Evolutionary conservation across 2,329 filamentous ascomycete species (phyloP).

Genomic region (Aureobasidium sp.): DNA sequence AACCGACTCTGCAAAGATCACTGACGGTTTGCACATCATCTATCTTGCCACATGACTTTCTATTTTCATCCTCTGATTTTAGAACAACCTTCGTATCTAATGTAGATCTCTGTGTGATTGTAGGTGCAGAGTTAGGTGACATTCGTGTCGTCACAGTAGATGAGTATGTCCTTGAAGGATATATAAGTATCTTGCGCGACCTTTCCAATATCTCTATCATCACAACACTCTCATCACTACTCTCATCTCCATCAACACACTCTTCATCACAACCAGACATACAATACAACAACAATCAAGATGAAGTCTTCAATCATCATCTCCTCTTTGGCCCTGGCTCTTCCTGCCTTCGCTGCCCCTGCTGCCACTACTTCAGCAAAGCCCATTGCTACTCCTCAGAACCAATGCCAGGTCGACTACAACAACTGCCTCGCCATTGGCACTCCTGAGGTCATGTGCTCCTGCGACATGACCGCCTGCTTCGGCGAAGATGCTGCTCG

Average conservation of each 20-base stretch:
- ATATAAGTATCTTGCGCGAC: constrained; percentile 2
- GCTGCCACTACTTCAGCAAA: neutral
- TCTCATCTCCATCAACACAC: neutral
- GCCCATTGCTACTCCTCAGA: too few relatives aligned
- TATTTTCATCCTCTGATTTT: neutral
- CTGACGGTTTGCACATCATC: constrained; percentile 1
- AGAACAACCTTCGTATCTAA: constrained; percentile 5
- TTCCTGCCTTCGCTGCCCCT: constrained; percentile 8
- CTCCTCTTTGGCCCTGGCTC: constrained; percentile 6
- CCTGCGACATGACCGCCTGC: too few relatives aligned
- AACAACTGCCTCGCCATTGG: too few relatives aligned
- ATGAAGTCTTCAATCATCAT: constrained; percentile 9
- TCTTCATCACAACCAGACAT: neutral
- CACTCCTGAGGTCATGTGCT: too few relatives aligned
- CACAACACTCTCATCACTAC: neutral
- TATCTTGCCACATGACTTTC: neutral
- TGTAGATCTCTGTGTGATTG: constrained; percentile 4
- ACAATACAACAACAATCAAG: neutral
- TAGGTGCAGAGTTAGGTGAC: neutral
- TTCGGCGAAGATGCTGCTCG: too few relatives aligned
- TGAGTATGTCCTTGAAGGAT: neutral
- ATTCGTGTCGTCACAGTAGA: neutral
- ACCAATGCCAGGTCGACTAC: too few relatives aligned
- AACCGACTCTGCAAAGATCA: neutral
- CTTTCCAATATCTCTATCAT: constrained; percentile 1